These are phyloP conservation scores for Paracoccidioides lutzii DNA, from an alignment of 2,329 filamentous ascomycete species.

Conservation along the genomic window DNA sequence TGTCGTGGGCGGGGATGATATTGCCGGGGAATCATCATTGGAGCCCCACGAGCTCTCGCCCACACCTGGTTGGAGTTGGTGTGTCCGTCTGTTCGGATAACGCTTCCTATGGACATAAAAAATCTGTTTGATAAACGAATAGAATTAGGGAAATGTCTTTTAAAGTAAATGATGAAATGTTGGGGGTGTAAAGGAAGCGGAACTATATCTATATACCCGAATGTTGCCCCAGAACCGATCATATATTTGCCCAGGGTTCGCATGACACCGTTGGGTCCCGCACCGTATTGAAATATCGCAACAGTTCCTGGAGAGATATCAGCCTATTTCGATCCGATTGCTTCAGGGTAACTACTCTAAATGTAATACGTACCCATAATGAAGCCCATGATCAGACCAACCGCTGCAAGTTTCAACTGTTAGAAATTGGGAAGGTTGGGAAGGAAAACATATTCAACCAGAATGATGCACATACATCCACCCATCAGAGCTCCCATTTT, in stretches of 20 bases:
- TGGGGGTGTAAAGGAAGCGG: background rate
- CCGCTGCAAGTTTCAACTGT: constrained; percentile 45
- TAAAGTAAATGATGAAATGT: background rate
- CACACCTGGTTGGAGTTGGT: constrained; percentile 64
- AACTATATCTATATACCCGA: constrained; percentile 53
- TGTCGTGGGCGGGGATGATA: constrained; percentile 10
- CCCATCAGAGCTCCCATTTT: constrained; percentile 99
- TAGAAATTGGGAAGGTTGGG: background rate
- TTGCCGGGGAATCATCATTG: constrained; percentile 51
- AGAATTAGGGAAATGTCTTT: constrained; percentile 24
- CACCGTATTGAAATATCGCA: constrained; percentile 90
- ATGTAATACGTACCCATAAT: constrained; percentile 60
- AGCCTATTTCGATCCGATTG: constrained; percentile 11
- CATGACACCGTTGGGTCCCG: constrained; percentile 86
- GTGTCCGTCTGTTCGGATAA: constrained; percentile 83
- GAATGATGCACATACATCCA: constrained; percentile 56
- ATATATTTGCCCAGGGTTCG: constrained; percentile 93
- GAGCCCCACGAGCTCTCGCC: constrained; percentile 57
- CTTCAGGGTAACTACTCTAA: background rate
- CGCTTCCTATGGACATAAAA: constrained; percentile 98
- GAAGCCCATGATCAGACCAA: constrained; percentile 93
- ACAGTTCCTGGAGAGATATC: constrained; percentile 53
- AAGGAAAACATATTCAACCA: background rate
- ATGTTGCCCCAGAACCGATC: constrained; percentile 85
- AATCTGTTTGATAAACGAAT: constrained; percentile 41